phyloP scores from a whole-genome alignment of 257 asterid genomes.

The Apocynum venetum region DNA sequence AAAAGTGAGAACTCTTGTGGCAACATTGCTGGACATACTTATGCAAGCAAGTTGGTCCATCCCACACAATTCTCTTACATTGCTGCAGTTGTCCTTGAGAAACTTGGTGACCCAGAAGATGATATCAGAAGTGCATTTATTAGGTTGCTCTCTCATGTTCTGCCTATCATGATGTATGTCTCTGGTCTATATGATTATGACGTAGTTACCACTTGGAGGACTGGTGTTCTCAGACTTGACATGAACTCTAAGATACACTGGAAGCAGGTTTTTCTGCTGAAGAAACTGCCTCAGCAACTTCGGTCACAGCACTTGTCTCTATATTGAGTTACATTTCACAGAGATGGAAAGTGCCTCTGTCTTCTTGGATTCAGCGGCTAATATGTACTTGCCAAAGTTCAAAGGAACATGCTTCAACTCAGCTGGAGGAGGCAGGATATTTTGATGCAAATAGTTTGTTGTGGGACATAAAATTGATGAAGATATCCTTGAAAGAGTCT shows the following conservation, averaged over 20 bases:
- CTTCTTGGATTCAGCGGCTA: conserved; percentile 93
- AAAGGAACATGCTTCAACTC: conserved; percentile 42
- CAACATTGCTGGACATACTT: conserved; percentile 65
- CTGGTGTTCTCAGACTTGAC: conserved; percentile 41
- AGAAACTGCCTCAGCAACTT: conserved; percentile 78
- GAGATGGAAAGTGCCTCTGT: conserved; percentile 90
- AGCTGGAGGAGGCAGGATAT: conserved; percentile 58
- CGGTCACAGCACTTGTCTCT: conserved; percentile 92
- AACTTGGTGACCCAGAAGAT: conserved; percentile 85
- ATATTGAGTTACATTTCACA: conserved; percentile 90
- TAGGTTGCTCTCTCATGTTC: conserved; percentile 64
- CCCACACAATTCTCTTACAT: conserved; percentile 58
- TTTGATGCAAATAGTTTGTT: conserved; percentile 51
- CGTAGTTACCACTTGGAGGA: conserved; percentile 37
- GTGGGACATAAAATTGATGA: conserved; percentile 71
- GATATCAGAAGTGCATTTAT: conserved; percentile 58
- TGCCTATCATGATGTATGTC: conserved; percentile 62
- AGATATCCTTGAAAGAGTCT: conserved; percentile 64
- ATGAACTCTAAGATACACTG: conserved; percentile 51
- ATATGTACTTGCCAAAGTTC: conserved; percentile 60
- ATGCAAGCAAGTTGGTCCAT: conserved; percentile 76
- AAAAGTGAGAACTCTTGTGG: conserved; percentile 71
- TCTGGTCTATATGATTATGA: conserved; percentile 63
- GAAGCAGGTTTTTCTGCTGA: conserved; percentile 90
- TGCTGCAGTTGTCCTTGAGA: conserved; percentile 74